Conservation (phyloP, 2,329 filamentous ascomycete species). For the Uncinocarpus reesii region DNA sequence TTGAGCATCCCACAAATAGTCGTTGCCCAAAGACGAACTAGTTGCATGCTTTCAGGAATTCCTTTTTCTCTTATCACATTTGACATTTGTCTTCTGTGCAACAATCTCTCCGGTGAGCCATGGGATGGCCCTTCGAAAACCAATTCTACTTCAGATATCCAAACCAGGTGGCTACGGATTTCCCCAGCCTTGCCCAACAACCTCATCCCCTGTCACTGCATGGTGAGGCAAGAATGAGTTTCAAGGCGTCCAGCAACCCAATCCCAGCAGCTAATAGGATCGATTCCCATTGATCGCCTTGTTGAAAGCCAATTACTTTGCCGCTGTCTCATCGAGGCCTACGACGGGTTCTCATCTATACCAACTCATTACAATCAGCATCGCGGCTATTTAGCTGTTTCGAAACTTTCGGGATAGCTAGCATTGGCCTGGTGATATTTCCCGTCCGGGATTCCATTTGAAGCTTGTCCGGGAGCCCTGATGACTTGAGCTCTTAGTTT, state of each 20-base stretch:
- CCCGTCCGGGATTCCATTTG: too few relatives aligned
- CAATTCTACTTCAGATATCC: too few relatives aligned
- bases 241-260: constrained; percentile 10
- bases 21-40: constrained; percentile 3
- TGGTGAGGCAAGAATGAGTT: constrained; percentile 10
- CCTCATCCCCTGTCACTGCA: constrained; percentile 9
- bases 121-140: too few relatives aligned
- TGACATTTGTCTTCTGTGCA: too few relatives aligned
- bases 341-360: constrained; percentile 9
- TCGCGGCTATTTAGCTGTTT: too few relatives aligned
- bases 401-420: too few relatives aligned
- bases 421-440: too few relatives aligned
- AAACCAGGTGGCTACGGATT: constrained; percentile 3
- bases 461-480: too few relatives aligned
- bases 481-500: too few relatives aligned
- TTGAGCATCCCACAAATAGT: not conserved
- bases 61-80: too few relatives aligned
- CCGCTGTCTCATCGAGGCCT: not conserved
- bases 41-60: not conserved
- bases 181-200: constrained; percentile 9
- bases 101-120: not conserved
- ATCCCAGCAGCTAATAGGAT: constrained; percentile 9
- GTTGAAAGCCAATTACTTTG: not conserved
- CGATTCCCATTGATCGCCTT: constrained; percentile 4
- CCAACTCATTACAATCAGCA: not conserved